Evolutionary conservation across 2,329 filamentous ascomycete species (phyloP).

Genomic region (Decorospora gaudefroyi): DNA sequence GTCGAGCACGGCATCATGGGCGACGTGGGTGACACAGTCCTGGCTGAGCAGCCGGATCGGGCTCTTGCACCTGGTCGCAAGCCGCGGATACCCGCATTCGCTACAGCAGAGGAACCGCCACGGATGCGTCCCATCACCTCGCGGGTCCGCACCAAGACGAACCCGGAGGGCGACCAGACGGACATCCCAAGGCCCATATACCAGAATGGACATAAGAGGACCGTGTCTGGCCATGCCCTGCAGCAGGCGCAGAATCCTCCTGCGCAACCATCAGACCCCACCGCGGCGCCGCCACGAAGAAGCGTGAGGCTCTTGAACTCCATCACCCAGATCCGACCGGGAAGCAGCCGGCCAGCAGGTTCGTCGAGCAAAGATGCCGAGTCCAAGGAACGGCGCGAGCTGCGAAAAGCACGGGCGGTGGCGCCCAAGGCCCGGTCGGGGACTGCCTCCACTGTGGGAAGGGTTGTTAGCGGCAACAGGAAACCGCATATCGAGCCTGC

Average conservation of each 20-base stretch:
- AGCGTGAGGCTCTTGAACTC: slow-evolving; percentile 51
- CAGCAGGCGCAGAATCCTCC: slow-evolving; percentile 39
- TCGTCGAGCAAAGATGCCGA: slow-evolving; percentile 59
- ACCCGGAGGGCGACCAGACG: slow-evolving; percentile 48
- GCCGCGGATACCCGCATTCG: slow-evolving; percentile 43
- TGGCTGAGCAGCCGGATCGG: slow-evolving; percentile 48
- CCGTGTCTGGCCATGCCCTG: slow-evolving; percentile 79
- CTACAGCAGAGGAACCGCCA: slow-evolving; percentile 43
- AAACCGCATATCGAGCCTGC: slow-evolving; percentile 70
- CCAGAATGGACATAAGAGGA: slow-evolving; percentile 75
- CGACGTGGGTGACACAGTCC: slow-evolving; percentile 42
- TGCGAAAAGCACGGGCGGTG: slow-evolving; percentile 82
- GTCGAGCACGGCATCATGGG: slow-evolving; percentile 54
- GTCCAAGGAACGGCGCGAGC: slow-evolving; percentile 67
- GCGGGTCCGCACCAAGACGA: slow-evolving; percentile 47
- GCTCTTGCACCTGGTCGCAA: slow-evolving; percentile 56
- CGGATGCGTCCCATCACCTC: slow-evolving; percentile 49
- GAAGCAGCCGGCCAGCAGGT: slow-evolving; percentile 64
- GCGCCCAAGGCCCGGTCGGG: slow-evolving; percentile 66
- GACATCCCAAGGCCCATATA: slow-evolving; percentile 45
- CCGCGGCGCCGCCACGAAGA: slow-evolving; percentile 51
- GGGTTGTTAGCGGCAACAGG: slow-evolving; percentile 87
- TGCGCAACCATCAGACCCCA: slow-evolving; percentile 41
- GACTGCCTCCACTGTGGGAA: slow-evolving; percentile 72
- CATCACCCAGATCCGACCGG: slow-evolving; percentile 65